phyloP scores from a whole-genome alignment of 352 stramenopile species.

The Pythium angustatum region DNA sequence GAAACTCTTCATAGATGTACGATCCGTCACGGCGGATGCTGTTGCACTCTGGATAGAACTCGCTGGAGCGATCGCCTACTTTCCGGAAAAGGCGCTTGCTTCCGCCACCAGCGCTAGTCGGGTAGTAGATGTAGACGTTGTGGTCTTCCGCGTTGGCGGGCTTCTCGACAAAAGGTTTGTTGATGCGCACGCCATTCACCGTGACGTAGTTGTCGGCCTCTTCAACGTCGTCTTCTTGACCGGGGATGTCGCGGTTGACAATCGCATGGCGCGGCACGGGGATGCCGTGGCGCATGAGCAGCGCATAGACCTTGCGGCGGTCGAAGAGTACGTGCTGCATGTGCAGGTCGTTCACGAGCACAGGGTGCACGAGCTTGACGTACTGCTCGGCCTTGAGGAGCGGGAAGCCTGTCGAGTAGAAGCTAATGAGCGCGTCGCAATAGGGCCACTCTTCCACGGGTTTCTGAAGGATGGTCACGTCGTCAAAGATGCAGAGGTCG shows the following conservation, averaged over 20 bases:
- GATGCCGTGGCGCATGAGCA: slow-evolving; percentile 93
- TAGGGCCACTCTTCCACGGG: slow-evolving; percentile 92
- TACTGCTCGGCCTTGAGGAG: slow-evolving; percentile 97
- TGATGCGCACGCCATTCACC: slow-evolving; percentile 93
- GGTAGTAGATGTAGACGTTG: slow-evolving; percentile 99
- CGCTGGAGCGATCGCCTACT: slow-evolving; percentile 86
- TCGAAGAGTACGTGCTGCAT: slow-evolving; percentile 96
- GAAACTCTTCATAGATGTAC: slow-evolving; percentile 99
- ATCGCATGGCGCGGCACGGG: slow-evolving; percentile 95
- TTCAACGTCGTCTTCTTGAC: slow-evolving; percentile 31
- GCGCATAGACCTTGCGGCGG: slow-evolving; percentile 93
- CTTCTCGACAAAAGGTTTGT: slow-evolving; percentile 99
- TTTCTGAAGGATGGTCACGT: slow-evolving; percentile 95
- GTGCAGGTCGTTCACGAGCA: slow-evolving; percentile 97
- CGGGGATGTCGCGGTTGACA: slow-evolving; percentile 89
- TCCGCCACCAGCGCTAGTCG: slow-evolving; percentile 96
- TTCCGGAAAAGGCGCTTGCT: slow-evolving; percentile 99
- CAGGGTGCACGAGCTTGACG: slow-evolving; percentile 92
- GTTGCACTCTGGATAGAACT: slow-evolving; percentile 97
- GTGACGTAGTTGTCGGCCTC: slow-evolving; percentile 83
- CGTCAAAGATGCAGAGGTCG: slow-evolving; percentile 97
- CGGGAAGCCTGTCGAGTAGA: slow-evolving; percentile 98
- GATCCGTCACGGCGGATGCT: slow-evolving; percentile 89
- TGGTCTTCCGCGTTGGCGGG: slow-evolving; percentile 99
- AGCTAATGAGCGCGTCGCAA: slow-evolving; percentile 98